A percentile compares a stretch with the other conserved stretches of the same genome.
Conservation (phyloP, 2,329 filamentous ascomycete species). For the Phialophora tarda region DNA sequence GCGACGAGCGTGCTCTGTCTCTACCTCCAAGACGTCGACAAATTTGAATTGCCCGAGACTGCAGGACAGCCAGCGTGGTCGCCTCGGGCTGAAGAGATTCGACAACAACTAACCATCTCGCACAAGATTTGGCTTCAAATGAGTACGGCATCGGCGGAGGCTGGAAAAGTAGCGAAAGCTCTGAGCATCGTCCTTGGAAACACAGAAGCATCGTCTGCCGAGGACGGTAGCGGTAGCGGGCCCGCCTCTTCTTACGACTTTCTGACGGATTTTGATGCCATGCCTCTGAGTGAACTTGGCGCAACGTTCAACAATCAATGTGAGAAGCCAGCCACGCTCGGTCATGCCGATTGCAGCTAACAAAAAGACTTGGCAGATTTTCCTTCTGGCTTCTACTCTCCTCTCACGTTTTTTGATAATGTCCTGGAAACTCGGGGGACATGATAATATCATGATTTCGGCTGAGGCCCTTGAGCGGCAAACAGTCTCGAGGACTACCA, state of each 20-base stretch:
- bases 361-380: constrained; percentile 39
- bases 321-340: constrained; percentile 31
- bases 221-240: constrained; percentile 30
- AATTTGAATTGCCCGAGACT: constrained; percentile 39
- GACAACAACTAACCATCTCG: constrained; percentile 40
- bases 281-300: constrained; percentile 40
- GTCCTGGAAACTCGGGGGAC: constrained; percentile 37
- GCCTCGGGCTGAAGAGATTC: constrained; percentile 38
- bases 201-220: constrained; percentile 34
- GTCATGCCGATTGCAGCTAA: constrained; percentile 36
- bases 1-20: constrained; percentile 42
- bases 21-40: constrained; percentile 41
- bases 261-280: constrained; percentile 40
- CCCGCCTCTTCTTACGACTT: constrained; percentile 41
- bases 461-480: too few relatives aligned
- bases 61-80: constrained; percentile 32
- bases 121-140: constrained; percentile 43
- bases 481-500: too few relatives aligned
- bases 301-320: constrained; percentile 41
- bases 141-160: constrained; percentile 41
- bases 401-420: constrained; percentile 41
- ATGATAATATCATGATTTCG: constrained; percentile 18
- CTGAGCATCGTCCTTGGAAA: constrained; percentile 42
- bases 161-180: constrained; percentile 43
- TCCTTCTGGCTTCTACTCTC: constrained; percentile 41